Evolutionary conservation across 2,329 filamentous ascomycete species (phyloP).

Genomic region (Helotiales sp.): DNA sequence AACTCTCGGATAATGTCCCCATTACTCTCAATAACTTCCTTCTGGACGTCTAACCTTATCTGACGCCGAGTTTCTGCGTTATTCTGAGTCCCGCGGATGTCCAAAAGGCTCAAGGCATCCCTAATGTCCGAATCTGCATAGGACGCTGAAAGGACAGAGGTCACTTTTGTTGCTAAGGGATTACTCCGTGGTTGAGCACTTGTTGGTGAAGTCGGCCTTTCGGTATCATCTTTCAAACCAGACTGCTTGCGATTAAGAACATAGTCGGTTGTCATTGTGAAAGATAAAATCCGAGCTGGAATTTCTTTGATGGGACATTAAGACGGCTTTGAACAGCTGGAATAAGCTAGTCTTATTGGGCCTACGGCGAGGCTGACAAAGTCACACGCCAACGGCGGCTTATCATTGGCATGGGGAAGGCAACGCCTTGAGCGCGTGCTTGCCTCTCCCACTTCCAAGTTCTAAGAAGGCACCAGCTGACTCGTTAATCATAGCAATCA

Average conservation of each 20-base stretch:
- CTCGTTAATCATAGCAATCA: slow-evolving; percentile 20
- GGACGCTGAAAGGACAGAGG: slow-evolving; percentile 83
- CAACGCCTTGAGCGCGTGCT: slow-evolving; percentile 14
- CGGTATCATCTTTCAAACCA: slow-evolving; percentile 24
- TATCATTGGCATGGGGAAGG: slow-evolving; percentile 3
- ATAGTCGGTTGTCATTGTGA: slow-evolving; percentile 30
- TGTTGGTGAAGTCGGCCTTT: slow-evolving; percentile 24
- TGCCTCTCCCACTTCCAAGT: background rate
- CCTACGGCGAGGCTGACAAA: slow-evolving; percentile 23
- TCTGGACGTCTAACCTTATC: slow-evolving; percentile 80
- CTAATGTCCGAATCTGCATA: slow-evolving; percentile 92
- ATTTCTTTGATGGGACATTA: background rate
- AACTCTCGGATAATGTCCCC: slow-evolving; percentile 86
- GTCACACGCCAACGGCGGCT: background rate
- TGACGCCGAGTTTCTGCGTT: slow-evolving; percentile 76
- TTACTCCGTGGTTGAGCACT: slow-evolving; percentile 41
- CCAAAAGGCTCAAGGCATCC: slow-evolving; percentile 77
- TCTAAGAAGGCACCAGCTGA: slow-evolving; percentile 17
- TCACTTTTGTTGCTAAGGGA: slow-evolving; percentile 78
- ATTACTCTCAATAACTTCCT: slow-evolving; percentile 91
- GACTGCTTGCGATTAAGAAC: slow-evolving; percentile 27
- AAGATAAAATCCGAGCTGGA: background rate
- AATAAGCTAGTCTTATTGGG: slow-evolving; percentile 1
- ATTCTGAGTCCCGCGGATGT: slow-evolving; percentile 70
- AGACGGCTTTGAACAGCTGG: background rate